Base-by-base conservation (phyloP, 352 stramenopile species). In the Blastocystis sp. region DNA sequence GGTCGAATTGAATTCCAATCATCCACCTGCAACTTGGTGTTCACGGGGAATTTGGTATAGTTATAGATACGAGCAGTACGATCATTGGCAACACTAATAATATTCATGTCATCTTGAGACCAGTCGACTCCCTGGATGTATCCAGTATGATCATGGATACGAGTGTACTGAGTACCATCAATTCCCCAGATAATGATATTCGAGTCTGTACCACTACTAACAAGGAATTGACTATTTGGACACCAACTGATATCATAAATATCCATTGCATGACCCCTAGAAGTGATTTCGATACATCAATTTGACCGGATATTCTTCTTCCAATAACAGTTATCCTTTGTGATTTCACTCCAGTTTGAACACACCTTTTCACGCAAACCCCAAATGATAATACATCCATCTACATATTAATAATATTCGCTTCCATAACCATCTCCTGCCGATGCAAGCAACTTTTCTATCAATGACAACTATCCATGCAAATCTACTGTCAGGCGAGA, bases 171-270 rank as follows among this genome's bases (percentile, higher is more conserved):
- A 27, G 69, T 63, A 3, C 69, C 69, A 39, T 80, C 69, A 21
- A 80, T 35, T 11, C 69, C 69, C 69, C 69, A 80, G 69, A 80
- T 80, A 52, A 80, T 80, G 4, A 80, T 35, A 24, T 80, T 80
- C 7, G 69, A 80, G 39, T 80, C 69, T 11, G 69, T 80, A 21
- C 69, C 69, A 39, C 69, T 80, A 42, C 69, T 80, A 21, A 80
- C 69, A 24, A 80, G 42, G 51, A 80, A 80, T 39, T 80, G 43
- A 52, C 69, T 80, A 14, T 59, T 80, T 2, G 69, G 69, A 61
- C 69, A 61, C 69, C 69, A 80, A 21, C 69, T 80, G 27, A 80
- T 80, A 39, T 80, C 69, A 27, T 80, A 80, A 21, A 80, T 80
- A 52, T 80, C 69, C 69, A 80, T 80, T 32, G 69, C 69, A 52